Conservation (phyloP, 140 eudicot species). For the Senecio squalidus region DNA sequence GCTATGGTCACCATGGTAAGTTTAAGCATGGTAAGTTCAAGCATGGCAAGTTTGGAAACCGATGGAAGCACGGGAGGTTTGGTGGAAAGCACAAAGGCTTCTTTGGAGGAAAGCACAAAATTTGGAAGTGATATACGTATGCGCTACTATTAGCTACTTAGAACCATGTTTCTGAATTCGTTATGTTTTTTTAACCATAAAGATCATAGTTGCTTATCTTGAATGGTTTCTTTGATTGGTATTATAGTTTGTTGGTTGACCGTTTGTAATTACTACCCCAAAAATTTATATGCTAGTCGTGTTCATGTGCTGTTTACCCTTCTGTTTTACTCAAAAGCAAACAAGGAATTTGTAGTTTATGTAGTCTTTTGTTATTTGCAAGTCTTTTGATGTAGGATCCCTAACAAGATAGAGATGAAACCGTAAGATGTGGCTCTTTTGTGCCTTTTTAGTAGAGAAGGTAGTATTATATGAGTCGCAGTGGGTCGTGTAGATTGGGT, state of each 20-base stretch:
- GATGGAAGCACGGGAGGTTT: conserved; percentile 43
- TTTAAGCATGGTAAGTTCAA: conserved; percentile 78
- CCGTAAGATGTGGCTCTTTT: background rate
- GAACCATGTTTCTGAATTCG: background rate
- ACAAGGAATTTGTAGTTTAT: background rate
- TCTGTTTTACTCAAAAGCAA: background rate
- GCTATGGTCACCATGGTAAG: conserved; percentile 53
- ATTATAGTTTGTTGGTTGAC: background rate
- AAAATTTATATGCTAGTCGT: background rate
- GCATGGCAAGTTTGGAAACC: conserved; percentile 78
- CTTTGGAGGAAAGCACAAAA: conserved; percentile 41
- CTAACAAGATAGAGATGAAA: background rate
- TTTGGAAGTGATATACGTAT: conserved; percentile 48
- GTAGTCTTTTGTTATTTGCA: background rate
- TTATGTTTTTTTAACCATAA: conserved; percentile 1
- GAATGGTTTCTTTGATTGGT: conserved; percentile 13
- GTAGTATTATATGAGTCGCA: too few relatives aligned
- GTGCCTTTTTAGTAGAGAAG: background rate
- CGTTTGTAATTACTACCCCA: conserved; percentile 1
- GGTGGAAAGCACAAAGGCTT: conserved; percentile 45
- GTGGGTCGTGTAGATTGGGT: too few relatives aligned
- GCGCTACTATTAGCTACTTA: background rate
- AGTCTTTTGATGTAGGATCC: background rate
- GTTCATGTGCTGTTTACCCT: background rate
- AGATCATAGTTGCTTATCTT: conserved; percentile 5